phyloP scores from a whole-genome alignment of 1,284 basidiomycete genomes.

The Inonotus hispidus region DNA sequence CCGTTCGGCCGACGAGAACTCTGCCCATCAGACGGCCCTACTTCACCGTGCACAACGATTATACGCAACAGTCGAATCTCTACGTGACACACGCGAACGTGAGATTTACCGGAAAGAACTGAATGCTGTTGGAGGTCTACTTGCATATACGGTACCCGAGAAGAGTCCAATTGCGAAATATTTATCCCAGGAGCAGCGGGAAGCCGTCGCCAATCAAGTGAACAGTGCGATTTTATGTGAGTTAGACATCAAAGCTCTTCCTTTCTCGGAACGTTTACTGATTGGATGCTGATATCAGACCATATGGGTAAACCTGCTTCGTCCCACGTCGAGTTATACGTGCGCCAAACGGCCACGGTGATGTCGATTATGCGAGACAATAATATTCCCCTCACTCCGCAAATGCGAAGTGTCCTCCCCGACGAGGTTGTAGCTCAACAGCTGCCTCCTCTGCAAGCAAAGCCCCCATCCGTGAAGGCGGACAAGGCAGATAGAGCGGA shows the following conservation, averaged over 20 bases:
- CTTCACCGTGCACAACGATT: slow-evolving; percentile 58
- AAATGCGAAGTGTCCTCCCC: slow-evolving; percentile 29
- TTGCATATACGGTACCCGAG: slow-evolving; percentile 75
- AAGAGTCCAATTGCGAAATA: slow-evolving; percentile 64
- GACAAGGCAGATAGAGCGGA: slow-evolving; percentile 18
- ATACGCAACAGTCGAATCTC: slow-evolving; percentile 45
- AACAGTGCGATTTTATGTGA: slow-evolving; percentile 71
- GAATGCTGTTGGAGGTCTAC: slow-evolving; percentile 62
- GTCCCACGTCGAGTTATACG: slow-evolving; percentile 55
- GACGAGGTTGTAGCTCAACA: neutral
- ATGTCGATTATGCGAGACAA: slow-evolving; percentile 52
- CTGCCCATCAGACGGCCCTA: slow-evolving; percentile 35
- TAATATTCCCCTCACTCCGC: slow-evolving; percentile 40
- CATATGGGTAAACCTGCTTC: slow-evolving; percentile 44
- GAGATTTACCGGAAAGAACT: slow-evolving; percentile 63
- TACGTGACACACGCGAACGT: slow-evolving; percentile 49
- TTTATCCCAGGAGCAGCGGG: slow-evolving; percentile 64
- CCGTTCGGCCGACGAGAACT: slow-evolving; percentile 9
- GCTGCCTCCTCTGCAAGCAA: slow-evolving; percentile 1
- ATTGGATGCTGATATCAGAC: slow-evolving; percentile 34
- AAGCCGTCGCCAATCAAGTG: slow-evolving; percentile 79
- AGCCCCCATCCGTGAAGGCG: slow-evolving; percentile 7
- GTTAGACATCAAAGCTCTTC: slow-evolving; percentile 1
- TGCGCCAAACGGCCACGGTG: slow-evolving; percentile 53
- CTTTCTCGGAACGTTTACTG: slow-evolving; percentile 1